phyloP scores from a whole-genome alignment of 2,329 filamentous ascomycete species.

The Aaosphaeria pasadenensis region DNA sequence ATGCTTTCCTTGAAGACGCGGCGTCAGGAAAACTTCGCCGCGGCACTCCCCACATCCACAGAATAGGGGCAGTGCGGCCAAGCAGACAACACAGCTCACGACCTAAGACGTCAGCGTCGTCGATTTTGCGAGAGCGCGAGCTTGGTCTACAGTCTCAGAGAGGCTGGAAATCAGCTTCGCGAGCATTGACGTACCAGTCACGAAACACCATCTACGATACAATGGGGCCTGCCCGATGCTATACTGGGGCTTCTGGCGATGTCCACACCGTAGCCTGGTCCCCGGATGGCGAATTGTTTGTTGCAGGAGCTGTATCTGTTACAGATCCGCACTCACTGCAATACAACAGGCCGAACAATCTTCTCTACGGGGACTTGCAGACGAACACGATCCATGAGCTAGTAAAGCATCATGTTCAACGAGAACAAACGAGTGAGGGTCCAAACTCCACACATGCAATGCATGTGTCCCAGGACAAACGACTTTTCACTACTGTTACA shows the following conservation, averaged over 20 bases:
- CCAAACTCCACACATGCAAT: conserved; percentile 46
- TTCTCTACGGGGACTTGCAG: conserved; percentile 51
- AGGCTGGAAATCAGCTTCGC: conserved; percentile 23
- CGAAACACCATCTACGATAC: conserved; percentile 35
- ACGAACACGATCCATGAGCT: conserved; percentile 49
- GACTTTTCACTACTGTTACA: conserved; percentile 57
- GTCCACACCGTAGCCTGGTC: conserved; percentile 57
- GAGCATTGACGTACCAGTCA: conserved; percentile 17
- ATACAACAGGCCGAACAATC: conserved; percentile 58
- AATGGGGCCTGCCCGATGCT: conserved; percentile 45
- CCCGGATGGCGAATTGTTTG: conserved; percentile 52
- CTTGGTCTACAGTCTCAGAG: conserved; percentile 23
- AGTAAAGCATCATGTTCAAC: conserved; percentile 49
- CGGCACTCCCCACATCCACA: conserved; percentile 19
- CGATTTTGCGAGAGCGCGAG: conserved; percentile 31
- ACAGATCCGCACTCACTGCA: conserved; percentile 56
- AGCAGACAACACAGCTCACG: conserved; percentile 11
- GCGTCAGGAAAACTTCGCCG: conserved; percentile 12
- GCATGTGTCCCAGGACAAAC: conserved; percentile 48
- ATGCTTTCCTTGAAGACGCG: conserved; percentile 30
- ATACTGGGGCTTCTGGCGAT: conserved; percentile 59
- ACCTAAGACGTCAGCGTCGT: conserved; percentile 13
- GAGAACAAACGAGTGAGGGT: conserved; percentile 37
- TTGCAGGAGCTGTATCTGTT: conserved; percentile 56
- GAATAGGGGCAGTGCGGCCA: conserved; percentile 20